These are phyloP conservation scores for Pseudisothecium myosuroides DNA, from an alignment of 225 moss, liverwort and hornwort genomes.

Conservation along the genomic window DNA sequence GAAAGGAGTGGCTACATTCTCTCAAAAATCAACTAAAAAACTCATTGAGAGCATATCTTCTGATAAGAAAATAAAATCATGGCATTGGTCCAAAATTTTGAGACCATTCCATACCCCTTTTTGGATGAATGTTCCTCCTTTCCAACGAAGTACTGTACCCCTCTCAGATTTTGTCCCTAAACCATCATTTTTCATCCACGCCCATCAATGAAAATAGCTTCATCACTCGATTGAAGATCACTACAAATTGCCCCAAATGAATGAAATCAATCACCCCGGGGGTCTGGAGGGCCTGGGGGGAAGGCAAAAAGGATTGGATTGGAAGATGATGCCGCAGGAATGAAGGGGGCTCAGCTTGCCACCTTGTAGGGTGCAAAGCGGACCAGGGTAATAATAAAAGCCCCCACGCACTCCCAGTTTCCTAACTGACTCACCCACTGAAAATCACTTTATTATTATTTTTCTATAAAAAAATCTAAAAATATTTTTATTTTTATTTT, in stretches of 20 bases:
- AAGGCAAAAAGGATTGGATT: background rate
- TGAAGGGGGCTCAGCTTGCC: background rate
- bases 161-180: no score
- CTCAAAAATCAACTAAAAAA: background rate
- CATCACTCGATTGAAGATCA: background rate
- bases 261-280: background rate
- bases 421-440: background rate
- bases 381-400: background rate
- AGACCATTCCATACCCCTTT: background rate
- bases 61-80: background rate
- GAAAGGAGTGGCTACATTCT: no score
- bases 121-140: background rate
- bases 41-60: background rate
- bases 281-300: no score
- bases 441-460: background rate
- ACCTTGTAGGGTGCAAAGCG: slow-evolving; percentile 19
- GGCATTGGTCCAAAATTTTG: no score
- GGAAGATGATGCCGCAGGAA: background rate
- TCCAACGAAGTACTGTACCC: background rate
- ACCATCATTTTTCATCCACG: background rate
- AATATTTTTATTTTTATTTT: no score
- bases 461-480: no score
- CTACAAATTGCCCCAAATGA: no score
- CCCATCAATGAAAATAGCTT: background rate
- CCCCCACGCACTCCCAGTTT: background rate